These are phyloP conservation scores for Ophiostoma triangulosporum DNA, from an alignment of 2,329 filamentous ascomycete genomes.

Conservation along the genomic window DNA sequence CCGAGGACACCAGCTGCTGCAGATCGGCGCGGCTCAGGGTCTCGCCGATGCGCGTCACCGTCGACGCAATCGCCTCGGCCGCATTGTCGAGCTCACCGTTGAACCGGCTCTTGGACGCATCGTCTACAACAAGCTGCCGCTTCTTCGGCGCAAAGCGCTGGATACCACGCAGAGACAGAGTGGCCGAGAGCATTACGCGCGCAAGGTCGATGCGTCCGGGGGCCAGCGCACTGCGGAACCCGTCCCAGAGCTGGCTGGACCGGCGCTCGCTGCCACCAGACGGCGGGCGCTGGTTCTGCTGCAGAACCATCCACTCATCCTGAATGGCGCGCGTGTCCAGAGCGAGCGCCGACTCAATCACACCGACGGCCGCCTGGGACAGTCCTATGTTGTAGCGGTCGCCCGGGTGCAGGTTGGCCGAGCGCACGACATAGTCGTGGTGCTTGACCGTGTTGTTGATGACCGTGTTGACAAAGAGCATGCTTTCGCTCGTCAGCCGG, in stretches of 20 bases:
- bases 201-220: conserved; percentile 59
- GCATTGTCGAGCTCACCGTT: conserved; percentile 54
- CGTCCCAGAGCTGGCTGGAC: conserved; percentile 66
- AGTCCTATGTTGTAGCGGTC: conserved; percentile 37
- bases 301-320: conserved; percentile 54
- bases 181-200: conserved; percentile 56
- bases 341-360: conserved; percentile 52
- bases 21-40: conserved; percentile 54
- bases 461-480: conserved; percentile 50
- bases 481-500: conserved; percentile 21
- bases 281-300: conserved; percentile 46
- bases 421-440: conserved; percentile 43
- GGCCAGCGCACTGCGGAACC: conserved; percentile 54
- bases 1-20: conserved; percentile 54
- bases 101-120: conserved; percentile 49
- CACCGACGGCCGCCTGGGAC: conserved; percentile 42
- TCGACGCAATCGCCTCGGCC: conserved; percentile 49
- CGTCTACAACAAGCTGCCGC: conserved; percentile 27
- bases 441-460: conserved; percentile 53
- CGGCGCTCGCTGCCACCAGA: conserved; percentile 51
- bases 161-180: conserved; percentile 56
- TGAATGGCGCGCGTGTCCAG: conserved; percentile 59
- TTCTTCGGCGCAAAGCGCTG: conserved; percentile 55
- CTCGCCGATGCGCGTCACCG: conserved; percentile 67
- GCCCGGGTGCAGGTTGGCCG: conserved; percentile 35